These are phyloP conservation scores for Meripilus lineatus DNA, from an alignment of 1,284 basidiomycete genomes.

Conservation along the genomic window DNA sequence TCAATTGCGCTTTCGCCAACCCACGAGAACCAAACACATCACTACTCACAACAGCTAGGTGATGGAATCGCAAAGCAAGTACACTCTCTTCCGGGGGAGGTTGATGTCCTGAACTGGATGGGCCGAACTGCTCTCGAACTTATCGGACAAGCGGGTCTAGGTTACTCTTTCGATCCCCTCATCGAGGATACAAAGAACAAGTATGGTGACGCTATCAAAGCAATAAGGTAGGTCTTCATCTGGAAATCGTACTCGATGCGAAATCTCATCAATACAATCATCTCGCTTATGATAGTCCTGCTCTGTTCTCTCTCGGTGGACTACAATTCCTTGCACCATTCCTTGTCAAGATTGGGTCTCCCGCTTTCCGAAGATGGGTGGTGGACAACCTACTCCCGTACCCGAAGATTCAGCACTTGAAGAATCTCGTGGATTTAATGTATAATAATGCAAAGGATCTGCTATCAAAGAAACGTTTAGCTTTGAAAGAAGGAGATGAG, in stretches of 20 bases:
- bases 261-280: too few species aligned
- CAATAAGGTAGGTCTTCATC: slow-evolving; percentile 15
- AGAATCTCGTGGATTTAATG: slow-evolving; percentile 30
- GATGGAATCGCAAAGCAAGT: slow-evolving; percentile 18
- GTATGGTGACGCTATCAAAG: slow-evolving; percentile 22
- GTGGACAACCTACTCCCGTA: slow-evolving; percentile 27
- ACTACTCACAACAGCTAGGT: slow-evolving; percentile 16
- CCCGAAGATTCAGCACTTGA: slow-evolving; percentile 25
- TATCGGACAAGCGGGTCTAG: slow-evolving; percentile 34
- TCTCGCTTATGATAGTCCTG: not conserved
- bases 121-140: slow-evolving; percentile 35
- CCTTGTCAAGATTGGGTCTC: slow-evolving; percentile 1
- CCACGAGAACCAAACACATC: not conserved
- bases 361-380: slow-evolving; percentile 5
- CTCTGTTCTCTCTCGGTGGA: not conserved
- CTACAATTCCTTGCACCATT: slow-evolving; percentile 2
- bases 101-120: slow-evolving; percentile 32
- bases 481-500: slow-evolving; percentile 17
- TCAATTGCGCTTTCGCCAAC: not conserved
- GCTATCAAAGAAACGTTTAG: slow-evolving; percentile 28
- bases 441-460: slow-evolving; percentile 31
- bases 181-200: slow-evolving; percentile 20
- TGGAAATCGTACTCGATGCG: too few species aligned
- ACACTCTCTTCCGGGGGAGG: slow-evolving; percentile 14
- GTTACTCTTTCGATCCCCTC: slow-evolving; percentile 34